Evolutionary conservation across 2,329 filamentous ascomycete species (phyloP).

Genomic region (Sarocladiaceae sp.): DNA sequence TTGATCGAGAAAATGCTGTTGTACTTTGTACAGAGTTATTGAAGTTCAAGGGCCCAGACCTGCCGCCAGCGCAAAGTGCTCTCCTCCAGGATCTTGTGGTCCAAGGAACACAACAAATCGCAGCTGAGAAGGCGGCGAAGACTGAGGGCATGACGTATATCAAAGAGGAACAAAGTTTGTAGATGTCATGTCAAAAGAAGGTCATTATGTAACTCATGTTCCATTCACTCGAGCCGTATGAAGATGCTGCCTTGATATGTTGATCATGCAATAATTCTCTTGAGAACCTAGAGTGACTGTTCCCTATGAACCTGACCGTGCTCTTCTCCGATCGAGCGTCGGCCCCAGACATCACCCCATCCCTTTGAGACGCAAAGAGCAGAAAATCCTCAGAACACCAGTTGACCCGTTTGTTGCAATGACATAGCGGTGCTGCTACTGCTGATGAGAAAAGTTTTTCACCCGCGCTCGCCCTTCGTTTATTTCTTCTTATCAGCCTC

Average conservation of each 20-base stretch:
- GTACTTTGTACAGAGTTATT: conserved; percentile 54
- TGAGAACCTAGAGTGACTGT: conserved; percentile 33
- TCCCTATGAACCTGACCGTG: conserved; percentile 14
- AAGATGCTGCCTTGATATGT: conserved; percentile 20
- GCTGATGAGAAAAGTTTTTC: conserved; percentile 10
- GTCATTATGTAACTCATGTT: conserved; percentile 7
- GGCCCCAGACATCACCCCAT: conserved; percentile 5
- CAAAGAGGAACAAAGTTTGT: not conserved
- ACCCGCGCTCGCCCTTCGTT: conserved; percentile 23
- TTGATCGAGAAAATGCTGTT: conserved; percentile 59
- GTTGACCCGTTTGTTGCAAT: conserved; percentile 15
- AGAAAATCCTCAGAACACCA: conserved; percentile 36
- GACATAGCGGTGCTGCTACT: conserved; percentile 10
- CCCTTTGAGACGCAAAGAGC: conserved; percentile 33
- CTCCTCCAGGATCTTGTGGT: conserved; percentile 46
- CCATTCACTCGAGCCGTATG: conserved; percentile 2
- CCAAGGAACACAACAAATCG: conserved; percentile 44
- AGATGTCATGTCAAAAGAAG: not conserved
- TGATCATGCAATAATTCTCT: conserved; percentile 38
- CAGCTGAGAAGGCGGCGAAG: conserved; percentile 15
- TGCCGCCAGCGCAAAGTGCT: conserved; percentile 33
- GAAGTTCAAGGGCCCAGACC: conserved; percentile 34
- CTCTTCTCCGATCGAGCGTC: conserved; percentile 6
- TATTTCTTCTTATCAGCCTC: conserved; percentile 91
- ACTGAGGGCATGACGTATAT: not conserved